These are phyloP conservation scores for Starmerella scarabaei DNA, from an alignment of 805 yeast genomes.

Conservation along the genomic window DNA sequence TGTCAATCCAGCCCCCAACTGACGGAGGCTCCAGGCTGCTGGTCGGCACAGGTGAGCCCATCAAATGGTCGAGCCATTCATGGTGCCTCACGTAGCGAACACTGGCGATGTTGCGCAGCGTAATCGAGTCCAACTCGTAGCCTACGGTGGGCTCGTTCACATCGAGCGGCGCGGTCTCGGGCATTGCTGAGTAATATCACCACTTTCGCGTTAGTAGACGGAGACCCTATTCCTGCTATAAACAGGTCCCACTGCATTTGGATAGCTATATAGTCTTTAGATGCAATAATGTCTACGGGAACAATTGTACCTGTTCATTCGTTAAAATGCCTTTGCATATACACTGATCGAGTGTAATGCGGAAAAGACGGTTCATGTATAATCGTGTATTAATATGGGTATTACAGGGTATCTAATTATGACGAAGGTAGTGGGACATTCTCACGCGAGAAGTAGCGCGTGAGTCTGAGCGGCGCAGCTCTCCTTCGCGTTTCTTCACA, in stretches of 20 bases:
- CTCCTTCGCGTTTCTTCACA: constrained; percentile 9
- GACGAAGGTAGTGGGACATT: not conserved
- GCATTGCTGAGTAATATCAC: constrained; percentile 6
- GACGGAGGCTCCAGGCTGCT: constrained; percentile 20
- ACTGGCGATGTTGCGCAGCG: constrained; percentile 33
- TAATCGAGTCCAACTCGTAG: constrained; percentile 31
- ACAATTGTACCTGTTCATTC: no score
- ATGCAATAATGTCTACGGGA: no score
- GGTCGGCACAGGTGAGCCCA: constrained; percentile 29
- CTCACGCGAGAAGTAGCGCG: not conserved
- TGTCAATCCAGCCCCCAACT: constrained; percentile 5
- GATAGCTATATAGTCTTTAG: not conserved
- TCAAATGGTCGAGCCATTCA: constrained; percentile 33
- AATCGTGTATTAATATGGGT: not conserved
- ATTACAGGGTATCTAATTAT: not conserved
- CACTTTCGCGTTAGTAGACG: no score
- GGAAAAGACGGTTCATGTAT: no score
- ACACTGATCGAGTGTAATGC: no score
- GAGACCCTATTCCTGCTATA: no score
- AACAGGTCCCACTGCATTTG: no score
- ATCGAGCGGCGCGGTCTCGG: constrained; percentile 19
- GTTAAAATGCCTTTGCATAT: no score
- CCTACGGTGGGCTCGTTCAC: constrained; percentile 25
- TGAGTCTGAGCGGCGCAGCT: not conserved
- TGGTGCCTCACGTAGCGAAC: constrained; percentile 33